These are phyloP conservation scores for Citrus cavaleriei DNA, from an alignment of 345 rosid species.

Conservation along the genomic window DNA sequence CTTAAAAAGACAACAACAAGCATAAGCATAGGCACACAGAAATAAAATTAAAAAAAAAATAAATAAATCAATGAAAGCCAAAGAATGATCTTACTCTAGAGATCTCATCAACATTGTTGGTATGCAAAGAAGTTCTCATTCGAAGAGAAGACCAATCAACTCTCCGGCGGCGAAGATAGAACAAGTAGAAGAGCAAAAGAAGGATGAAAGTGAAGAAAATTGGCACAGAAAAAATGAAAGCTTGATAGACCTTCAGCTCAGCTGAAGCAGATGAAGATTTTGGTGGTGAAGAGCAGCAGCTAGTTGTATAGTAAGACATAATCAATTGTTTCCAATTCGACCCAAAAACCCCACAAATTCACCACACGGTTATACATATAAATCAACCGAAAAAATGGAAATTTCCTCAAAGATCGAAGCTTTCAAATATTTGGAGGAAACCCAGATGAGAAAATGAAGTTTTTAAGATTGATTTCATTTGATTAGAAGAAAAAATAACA, in stretches of 20 bases:
- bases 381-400: neutral
- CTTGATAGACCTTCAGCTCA: conserved; percentile 72
- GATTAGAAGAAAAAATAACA: neutral
- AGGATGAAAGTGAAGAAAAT: conserved; percentile 72
- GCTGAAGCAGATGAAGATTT: conserved; percentile 28
- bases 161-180: conserved; percentile 72
- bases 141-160: conserved; percentile 64
- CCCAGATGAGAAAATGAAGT: conserved; percentile 11
- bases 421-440: neutral
- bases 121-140: conserved; percentile 38
- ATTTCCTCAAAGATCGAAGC: neutral
- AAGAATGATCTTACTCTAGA: conserved; percentile 24
- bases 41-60: neutral
- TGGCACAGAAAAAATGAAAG: conserved; percentile 76
- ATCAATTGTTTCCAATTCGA: neutral
- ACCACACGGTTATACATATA: neutral
- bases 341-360: conserved; percentile 3
- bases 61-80: neutral
- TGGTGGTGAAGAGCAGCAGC: conserved; percentile 17
- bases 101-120: conserved; percentile 17
- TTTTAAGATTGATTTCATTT: neutral
- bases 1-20: conserved; percentile 25
- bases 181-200: conserved; percentile 69
- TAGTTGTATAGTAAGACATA: conserved; percentile 40
- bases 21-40: neutral